Base-by-base conservation (phyloP, 768 basidiomycete species). In the Lactarius psammicola region DNA sequence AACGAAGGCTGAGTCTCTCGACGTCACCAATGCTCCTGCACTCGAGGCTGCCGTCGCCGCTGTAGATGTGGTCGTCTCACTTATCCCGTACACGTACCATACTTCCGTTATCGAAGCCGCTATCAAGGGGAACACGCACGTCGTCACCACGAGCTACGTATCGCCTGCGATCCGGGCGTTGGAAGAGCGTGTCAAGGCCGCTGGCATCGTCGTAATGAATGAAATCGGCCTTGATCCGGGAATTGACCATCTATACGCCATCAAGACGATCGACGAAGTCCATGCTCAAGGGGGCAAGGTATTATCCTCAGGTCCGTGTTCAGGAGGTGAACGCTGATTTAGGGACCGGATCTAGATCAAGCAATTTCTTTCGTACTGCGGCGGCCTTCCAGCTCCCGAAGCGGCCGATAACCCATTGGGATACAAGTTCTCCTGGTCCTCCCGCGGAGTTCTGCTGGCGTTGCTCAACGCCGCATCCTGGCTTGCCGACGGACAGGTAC, bases 381-480 rank as follows among this genome's bases (percentile, higher is more conserved):
- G 95, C 74, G 96, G 96, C 65, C 89, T 98, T 56, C 95, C 95
- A 56, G 93, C 95, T 0, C 92, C 94, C 8, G 89, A 93, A 72
- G 89, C 89, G 73, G 86, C 94, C 4, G 87, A 88, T 73, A 99
- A 98, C 80, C 95, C 97, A 2, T 88, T 98, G 63, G 96, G 96
- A 13, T 99, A 98, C 87, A 98, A 98, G 77, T 98, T 99, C 80
- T 97, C 94, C 42, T 98, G 97, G 97, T 96, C 94, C 8, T 92
- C 95, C 9, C 90, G 94, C 26, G 96, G 95, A 59, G 95, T 95
- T 53, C 88, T 99, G 62, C 89, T 98, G 70, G 96, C 97, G 2
- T 85, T 98, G 59, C 85, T 95, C 72, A 98, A 98, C 81, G 81
- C 84, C 40, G 97, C 94, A 23, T 87, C 90, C 3, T 95, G 89